Conservation (phyloP, 2,329 filamentous ascomycete genomes). For the Calonectria crousiana region DNA sequence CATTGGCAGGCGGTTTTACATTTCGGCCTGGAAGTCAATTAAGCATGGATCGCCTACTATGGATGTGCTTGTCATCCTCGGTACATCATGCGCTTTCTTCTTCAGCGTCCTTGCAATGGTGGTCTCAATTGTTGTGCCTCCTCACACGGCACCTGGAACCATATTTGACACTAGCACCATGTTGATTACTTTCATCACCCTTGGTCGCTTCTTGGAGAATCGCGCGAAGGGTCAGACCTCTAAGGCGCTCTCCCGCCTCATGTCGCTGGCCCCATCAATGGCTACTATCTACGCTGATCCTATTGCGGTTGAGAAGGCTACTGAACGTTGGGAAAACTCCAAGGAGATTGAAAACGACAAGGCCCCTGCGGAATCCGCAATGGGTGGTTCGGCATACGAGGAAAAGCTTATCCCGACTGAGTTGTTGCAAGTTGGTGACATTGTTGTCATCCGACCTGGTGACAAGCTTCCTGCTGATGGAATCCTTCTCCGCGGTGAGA, state of each 20-base stretch:
- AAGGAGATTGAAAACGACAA: constrained; percentile 56
- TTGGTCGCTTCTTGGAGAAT: constrained; percentile 94
- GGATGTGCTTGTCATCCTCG: constrained; percentile 95
- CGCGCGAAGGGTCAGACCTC: constrained; percentile 96
- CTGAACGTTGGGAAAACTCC: constrained; percentile 75
- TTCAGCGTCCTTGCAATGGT: constrained; percentile 92
- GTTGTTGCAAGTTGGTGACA: constrained; percentile 91
- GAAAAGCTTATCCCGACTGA: constrained; percentile 93
- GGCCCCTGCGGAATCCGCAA: constrained; percentile 46
- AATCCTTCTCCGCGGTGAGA: constrained; percentile 86
- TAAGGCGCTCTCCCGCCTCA: constrained; percentile 89
- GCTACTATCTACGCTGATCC: constrained; percentile 96
- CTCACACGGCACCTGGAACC: constrained; percentile 85
- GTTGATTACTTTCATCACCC: constrained; percentile 94
- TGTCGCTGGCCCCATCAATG: constrained; percentile 97
- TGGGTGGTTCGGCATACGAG: constrained; percentile 74
- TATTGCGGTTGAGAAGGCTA: constrained; percentile 91
- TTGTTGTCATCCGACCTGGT: constrained; percentile 92
- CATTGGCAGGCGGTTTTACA: constrained; percentile 93
- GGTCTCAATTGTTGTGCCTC: constrained; percentile 80
- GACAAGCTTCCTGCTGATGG: constrained; percentile 98
- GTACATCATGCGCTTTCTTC: constrained; percentile 95
- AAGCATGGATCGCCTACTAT: constrained; percentile 94
- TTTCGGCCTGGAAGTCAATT: constrained; percentile 92
- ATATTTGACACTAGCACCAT: constrained; percentile 99